These are phyloP conservation scores for Symbiodinium natans DNA, from an alignment of 73 alveolate genomes.

Conservation along the genomic window DNA sequence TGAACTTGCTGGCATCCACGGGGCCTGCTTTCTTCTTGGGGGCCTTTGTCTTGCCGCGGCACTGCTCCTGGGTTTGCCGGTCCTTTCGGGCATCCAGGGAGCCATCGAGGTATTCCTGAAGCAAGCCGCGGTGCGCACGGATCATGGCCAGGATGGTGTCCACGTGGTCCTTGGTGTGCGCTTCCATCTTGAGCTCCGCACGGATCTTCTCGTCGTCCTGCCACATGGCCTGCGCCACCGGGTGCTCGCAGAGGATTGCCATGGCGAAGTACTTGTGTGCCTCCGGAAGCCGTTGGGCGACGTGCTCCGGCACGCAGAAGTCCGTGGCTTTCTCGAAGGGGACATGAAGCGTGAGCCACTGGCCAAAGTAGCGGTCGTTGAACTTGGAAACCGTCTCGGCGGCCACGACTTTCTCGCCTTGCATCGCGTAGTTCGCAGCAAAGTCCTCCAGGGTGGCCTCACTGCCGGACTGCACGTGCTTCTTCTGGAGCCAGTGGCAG, in stretches of 20 bases:
- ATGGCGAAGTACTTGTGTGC: background rate
- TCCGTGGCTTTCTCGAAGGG: background rate
- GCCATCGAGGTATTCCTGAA: background rate
- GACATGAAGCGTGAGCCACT: constrained; percentile 30
- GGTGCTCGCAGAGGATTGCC: background rate
- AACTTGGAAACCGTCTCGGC: background rate
- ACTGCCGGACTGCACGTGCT: background rate
- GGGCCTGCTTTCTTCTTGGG: background rate
- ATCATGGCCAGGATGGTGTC: background rate
- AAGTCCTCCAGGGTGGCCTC: background rate
- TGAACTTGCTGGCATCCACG: background rate
- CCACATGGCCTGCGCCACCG: constrained; percentile 8
- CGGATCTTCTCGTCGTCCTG: background rate
- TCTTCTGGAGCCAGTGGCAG: background rate
- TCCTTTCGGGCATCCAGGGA: background rate
- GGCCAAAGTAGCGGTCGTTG: constrained; percentile 6
- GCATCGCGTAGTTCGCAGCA: background rate
- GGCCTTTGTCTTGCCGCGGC: background rate
- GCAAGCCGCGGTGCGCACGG: background rate
- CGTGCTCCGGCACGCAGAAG: background rate
- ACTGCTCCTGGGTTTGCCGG: background rate
- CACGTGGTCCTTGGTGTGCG: background rate
- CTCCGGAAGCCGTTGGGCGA: background rate
- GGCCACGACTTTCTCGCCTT: constrained; percentile 30
- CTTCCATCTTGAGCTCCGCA: constrained; percentile 1